Evolutionary conservation across 2,329 filamentous ascomycete species (phyloP), one percentile per base, ranked within the genome.

Genomic region (Claviceps capensis): DNA sequence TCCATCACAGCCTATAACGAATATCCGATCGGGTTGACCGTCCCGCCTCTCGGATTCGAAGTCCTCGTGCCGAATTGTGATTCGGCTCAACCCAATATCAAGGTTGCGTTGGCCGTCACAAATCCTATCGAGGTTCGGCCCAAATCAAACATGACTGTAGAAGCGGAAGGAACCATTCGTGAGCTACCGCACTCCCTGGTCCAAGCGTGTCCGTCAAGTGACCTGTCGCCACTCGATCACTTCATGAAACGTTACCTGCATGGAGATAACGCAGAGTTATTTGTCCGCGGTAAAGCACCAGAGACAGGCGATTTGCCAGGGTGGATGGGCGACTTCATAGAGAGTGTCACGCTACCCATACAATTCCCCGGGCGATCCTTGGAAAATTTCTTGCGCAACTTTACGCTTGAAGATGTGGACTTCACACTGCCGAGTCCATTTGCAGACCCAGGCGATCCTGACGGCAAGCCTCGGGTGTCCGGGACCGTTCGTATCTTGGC

Each of bases 31-130:
- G 78, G 83, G 53, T 71, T 96, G 50, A 77, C 80, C 22, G 72
- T 96, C 19, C 93, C 93, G 13, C 74, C 85, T 40, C 80, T 97
- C 53, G 82, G 80, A 0, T 96, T 97, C 62, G 83, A 90, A 56
- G 81, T 97, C 34, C 73, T 95, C 47, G 83, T 97, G 5, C 83
- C 88, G 44, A 88, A 88, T 55, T 98, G 93, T 67, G 74, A 78
- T 26, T 72, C 78, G 4, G 72, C 79, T 22, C 82, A 93, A 52
- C 78, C 83, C 3, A 81, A 83, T 56, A 93, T 98, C 60, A 74
- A 81, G 57, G 77, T 97, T 52, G 90, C 88, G 3, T 81, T 86
- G 60, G 88, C 87, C 7, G 74, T 75, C 17, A 94, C 88, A 1
- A 75, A 77, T 17, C 69, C 74, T 41, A 71, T 95, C 37, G 68